Percentiles rank a stretch among this genome's conserved stretches.
phyloP scores from a whole-genome alignment of 2,329 filamentous ascomycete genomes.

The Cadophora gregata region DNA sequence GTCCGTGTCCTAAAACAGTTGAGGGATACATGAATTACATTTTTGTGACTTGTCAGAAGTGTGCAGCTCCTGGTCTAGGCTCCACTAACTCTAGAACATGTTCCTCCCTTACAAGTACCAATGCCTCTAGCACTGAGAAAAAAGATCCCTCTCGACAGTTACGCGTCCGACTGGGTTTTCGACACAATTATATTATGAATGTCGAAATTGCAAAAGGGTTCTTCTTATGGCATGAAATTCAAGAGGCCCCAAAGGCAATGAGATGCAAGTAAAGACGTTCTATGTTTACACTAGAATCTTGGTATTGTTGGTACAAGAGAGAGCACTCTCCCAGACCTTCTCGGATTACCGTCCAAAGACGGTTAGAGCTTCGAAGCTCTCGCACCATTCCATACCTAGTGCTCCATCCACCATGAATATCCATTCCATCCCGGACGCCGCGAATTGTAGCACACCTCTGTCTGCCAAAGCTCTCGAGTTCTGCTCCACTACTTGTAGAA shows the following conservation, averaged over 20 bases:
- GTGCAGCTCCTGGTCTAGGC: too few species aligned
- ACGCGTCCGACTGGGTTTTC: too few species aligned
- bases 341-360: not conserved
- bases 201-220: too few species aligned
- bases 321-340: constrained; percentile 9
- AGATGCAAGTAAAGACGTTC: constrained; percentile 18
- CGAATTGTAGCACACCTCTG: constrained; percentile 7
- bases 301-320: constrained; percentile 30
- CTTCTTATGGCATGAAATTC: not conserved
- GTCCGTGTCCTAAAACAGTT: too few species aligned
- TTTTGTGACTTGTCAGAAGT: too few species aligned
- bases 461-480: not conserved
- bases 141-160: too few species aligned
- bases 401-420: constrained; percentile 6
- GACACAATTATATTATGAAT: too few species aligned
- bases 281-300: constrained; percentile 28
- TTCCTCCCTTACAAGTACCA: too few species aligned
- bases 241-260: not conserved
- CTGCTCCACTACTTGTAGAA: constrained; percentile 76
- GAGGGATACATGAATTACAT: too few species aligned
- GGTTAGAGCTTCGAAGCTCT: not conserved
- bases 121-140: too few species aligned
- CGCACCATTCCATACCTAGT: not conserved
- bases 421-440: constrained; percentile 20
- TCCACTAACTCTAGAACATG: too few species aligned